A percentile compares a stretch with the other conserved stretches of the same genome.
Conservation (phyloP, 148 eudicot genomes). For the Pharnaceum exiguum region DNA sequence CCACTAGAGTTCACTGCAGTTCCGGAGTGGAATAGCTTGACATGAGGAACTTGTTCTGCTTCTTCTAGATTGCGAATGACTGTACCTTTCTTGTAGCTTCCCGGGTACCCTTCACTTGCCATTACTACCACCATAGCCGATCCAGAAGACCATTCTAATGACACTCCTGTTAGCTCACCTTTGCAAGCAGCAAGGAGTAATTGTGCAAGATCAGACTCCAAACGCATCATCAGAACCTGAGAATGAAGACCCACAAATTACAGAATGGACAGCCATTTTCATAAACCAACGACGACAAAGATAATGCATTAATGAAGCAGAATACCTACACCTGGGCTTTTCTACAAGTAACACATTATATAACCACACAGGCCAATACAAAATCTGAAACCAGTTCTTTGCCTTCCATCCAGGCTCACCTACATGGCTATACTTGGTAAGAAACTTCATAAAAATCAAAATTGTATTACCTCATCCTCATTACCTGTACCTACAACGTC, state of each 20-base stretch:
- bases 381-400: too few relatives aligned
- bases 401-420: too few relatives aligned
- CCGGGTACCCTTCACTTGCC: constrained; percentile 97
- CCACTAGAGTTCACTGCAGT: constrained; percentile 66
- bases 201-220: constrained; percentile 85
- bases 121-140: constrained; percentile 96
- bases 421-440: too few relatives aligned
- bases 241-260: background rate
- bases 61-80: constrained; percentile 53
- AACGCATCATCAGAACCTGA: constrained; percentile 84
- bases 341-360: too few relatives aligned
- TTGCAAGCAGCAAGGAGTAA: constrained; percentile 78
- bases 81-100: constrained; percentile 72
- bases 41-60: constrained; percentile 63
- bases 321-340: too few relatives aligned
- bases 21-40: constrained; percentile 89
- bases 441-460: too few relatives aligned
- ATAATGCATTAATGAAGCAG: too few relatives aligned
- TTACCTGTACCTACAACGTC: too few relatives aligned
- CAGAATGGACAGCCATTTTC: too few relatives aligned
- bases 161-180: constrained; percentile 59
- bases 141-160: constrained; percentile 78
- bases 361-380: too few relatives aligned
- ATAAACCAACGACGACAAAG: too few relatives aligned
- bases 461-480: too few relatives aligned